These are phyloP conservation scores for Dacryopinax spathularia DNA, from an alignment of 768 basidiomycete genomes.

Conservation along the genomic window DNA sequence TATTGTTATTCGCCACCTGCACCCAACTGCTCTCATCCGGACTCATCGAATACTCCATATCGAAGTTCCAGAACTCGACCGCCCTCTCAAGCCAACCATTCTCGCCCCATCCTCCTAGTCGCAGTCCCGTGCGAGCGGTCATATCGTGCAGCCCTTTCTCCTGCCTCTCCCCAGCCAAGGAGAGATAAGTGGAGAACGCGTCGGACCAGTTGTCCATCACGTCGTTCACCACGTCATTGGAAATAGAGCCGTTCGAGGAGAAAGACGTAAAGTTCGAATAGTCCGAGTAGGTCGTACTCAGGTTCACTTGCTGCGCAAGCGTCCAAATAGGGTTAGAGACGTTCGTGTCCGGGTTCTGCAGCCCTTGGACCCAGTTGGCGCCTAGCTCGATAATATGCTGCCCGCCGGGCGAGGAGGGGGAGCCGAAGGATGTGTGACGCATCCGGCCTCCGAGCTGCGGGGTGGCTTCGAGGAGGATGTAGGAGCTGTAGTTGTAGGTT, in stretches of 20 bases:
- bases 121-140: not conserved
- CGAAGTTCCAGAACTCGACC: not conserved
- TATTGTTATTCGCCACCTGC: not conserved
- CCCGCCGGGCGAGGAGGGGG: slow-evolving; percentile 13
- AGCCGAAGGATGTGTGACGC: slow-evolving; percentile 35
- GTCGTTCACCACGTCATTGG: not conserved
- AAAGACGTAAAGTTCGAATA: not conserved
- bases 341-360: slow-evolving; percentile 32
- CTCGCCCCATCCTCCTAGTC: not conserved
- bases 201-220: not conserved
- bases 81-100: not conserved
- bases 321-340: slow-evolving; percentile 44
- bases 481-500: slow-evolving; percentile 39
- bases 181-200: not conserved
- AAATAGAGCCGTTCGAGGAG: not conserved
- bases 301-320: slow-evolving; percentile 41
- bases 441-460: slow-evolving; percentile 48
- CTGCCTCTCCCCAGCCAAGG: not conserved
- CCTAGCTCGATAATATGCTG: slow-evolving; percentile 38
- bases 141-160: not conserved
- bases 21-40: not conserved
- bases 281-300: slow-evolving; percentile 24
- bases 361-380: slow-evolving; percentile 33
- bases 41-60: not conserved
- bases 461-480: slow-evolving; percentile 47